phyloP scores from a whole-genome alignment of 495 filamentous ascomycete genomes.

The Xanthoparmelia taractica region DNA sequence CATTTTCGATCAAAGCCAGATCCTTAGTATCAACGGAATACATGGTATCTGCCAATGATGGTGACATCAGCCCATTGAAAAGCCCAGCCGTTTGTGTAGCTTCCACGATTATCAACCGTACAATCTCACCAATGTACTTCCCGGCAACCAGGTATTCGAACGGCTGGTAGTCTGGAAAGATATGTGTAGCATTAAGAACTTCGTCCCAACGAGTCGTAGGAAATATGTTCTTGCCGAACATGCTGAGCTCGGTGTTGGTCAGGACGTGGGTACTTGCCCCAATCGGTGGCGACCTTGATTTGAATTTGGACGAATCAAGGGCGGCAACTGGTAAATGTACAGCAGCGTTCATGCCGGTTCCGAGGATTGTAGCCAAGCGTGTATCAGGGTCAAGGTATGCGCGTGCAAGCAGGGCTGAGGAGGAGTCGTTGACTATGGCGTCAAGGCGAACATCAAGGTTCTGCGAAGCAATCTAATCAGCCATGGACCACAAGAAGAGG shows the following conservation, averaged over 20 bases:
- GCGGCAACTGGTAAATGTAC: slow-evolving; percentile 57
- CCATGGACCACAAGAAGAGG: background rate
- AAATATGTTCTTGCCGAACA: slow-evolving; percentile 62
- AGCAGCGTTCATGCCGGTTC: slow-evolving; percentile 82
- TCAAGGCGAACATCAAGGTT: slow-evolving; percentile 47
- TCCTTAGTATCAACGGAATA: slow-evolving; percentile 68
- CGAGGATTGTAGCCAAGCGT: slow-evolving; percentile 70
- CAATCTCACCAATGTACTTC: slow-evolving; percentile 77
- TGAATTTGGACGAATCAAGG: slow-evolving; percentile 58
- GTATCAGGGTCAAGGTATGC: slow-evolving; percentile 59
- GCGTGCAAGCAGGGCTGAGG: slow-evolving; percentile 71
- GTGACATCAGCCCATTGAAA: slow-evolving; percentile 51
- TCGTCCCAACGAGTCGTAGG: slow-evolving; percentile 72
- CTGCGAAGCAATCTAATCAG: slow-evolving; percentile 12
- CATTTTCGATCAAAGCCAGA: slow-evolving; percentile 48
- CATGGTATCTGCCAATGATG: slow-evolving; percentile 45
- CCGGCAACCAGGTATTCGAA: slow-evolving; percentile 88
- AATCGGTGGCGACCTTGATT: slow-evolving; percentile 37
- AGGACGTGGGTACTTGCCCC: slow-evolving; percentile 55
- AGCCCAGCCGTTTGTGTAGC: slow-evolving; percentile 44
- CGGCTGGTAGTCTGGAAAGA: slow-evolving; percentile 77
- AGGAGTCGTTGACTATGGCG: slow-evolving; percentile 79
- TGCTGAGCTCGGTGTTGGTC: slow-evolving; percentile 85
- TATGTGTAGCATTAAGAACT: slow-evolving; percentile 56
- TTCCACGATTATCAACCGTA: slow-evolving; percentile 66